phyloP scores from a whole-genome alignment of 2,329 filamentous ascomycete genomes.

The Colletotrichum higginsianum region DNA sequence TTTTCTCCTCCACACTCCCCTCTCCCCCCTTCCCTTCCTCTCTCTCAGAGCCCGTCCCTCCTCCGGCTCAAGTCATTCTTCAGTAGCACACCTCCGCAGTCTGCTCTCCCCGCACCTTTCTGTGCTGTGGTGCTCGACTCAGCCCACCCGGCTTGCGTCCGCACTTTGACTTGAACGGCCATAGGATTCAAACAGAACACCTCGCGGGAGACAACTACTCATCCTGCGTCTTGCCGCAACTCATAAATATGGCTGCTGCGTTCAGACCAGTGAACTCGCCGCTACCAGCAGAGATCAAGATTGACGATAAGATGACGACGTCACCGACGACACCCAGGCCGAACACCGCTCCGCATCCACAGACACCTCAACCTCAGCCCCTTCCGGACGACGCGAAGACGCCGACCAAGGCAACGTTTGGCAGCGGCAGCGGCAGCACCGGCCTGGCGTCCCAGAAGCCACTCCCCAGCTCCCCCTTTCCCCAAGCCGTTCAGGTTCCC shows the following conservation, averaged over 20 bases:
- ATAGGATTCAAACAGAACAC: slow-evolving; percentile 45
- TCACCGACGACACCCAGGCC: slow-evolving; percentile 54
- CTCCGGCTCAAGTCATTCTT: slow-evolving; percentile 5
- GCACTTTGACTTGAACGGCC: slow-evolving; percentile 20
- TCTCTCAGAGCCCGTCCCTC: neutral
- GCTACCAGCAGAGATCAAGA: slow-evolving; percentile 51
- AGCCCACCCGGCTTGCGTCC: slow-evolving; percentile 31
- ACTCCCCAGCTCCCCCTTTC: slow-evolving; percentile 67
- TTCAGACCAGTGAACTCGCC: slow-evolving; percentile 65
- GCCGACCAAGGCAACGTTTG: slow-evolving; percentile 73
- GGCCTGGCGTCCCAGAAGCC: slow-evolving; percentile 65
- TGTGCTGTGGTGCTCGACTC: slow-evolving; percentile 10
- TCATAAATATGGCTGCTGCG: slow-evolving; percentile 61
- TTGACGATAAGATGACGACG: slow-evolving; percentile 56
- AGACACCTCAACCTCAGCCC: slow-evolving; percentile 20
- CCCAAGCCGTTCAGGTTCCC: slow-evolving; percentile 63
- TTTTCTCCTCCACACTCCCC: neutral
- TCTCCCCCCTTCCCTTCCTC: neutral
- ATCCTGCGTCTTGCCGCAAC: slow-evolving; percentile 5
- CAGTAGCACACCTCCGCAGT: neutral
- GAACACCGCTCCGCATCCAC: slow-evolving; percentile 53
- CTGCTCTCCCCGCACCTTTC: slow-evolving; percentile 19
- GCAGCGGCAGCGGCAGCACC: slow-evolving; percentile 47
- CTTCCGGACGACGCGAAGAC: slow-evolving; percentile 68
- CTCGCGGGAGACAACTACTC: slow-evolving; percentile 22